Conservation (phyloP, 331 rosid species). For the Acacia concinna region DNA sequence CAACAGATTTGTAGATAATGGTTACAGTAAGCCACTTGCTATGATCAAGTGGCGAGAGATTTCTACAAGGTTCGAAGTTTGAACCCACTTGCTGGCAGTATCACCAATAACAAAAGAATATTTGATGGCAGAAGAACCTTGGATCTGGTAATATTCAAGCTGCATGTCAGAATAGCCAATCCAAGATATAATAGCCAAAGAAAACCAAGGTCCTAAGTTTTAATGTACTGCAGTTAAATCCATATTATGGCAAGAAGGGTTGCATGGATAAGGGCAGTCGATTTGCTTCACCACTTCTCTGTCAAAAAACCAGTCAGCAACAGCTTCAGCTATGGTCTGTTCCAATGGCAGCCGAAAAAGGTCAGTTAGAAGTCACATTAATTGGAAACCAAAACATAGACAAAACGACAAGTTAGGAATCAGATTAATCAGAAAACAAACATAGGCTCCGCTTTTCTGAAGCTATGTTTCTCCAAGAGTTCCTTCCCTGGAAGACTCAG, state of each 20-base stretch:
- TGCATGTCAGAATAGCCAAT: slow-evolving; percentile 28
- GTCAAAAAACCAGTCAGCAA: slow-evolving; percentile 80
- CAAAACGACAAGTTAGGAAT: slow-evolving; percentile 9
- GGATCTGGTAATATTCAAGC: slow-evolving; percentile 12
- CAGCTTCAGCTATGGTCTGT: slow-evolving; percentile 91
- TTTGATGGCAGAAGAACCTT: not conserved
- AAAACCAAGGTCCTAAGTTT: slow-evolving; percentile 18
- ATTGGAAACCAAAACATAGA: not conserved
- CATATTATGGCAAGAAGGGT: slow-evolving; percentile 82
- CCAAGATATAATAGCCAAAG: slow-evolving; percentile 19
- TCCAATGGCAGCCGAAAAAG: slow-evolving; percentile 34
- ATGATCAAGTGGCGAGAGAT: not conserved
- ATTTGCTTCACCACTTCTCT: slow-evolving; percentile 53
- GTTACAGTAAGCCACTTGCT: not conserved
- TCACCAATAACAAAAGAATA: not conserved
- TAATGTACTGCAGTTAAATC: slow-evolving; percentile 42
- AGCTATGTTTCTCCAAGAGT: slow-evolving; percentile 4
- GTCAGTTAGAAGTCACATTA: slow-evolving; percentile 7
- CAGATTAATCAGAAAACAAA: not conserved
- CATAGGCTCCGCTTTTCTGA: slow-evolving; percentile 1
- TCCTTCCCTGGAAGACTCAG: not conserved
- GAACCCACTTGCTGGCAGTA: not conserved
- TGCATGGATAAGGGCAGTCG: slow-evolving; percentile 89
- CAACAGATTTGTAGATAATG: not conserved
- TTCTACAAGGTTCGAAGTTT: not conserved